Percentiles rank a stretch among this genome's conserved stretches.
These are phyloP conservation scores for Kuraishia hungarica DNA, from an alignment of 805 yeast species.

Conservation along the genomic window DNA sequence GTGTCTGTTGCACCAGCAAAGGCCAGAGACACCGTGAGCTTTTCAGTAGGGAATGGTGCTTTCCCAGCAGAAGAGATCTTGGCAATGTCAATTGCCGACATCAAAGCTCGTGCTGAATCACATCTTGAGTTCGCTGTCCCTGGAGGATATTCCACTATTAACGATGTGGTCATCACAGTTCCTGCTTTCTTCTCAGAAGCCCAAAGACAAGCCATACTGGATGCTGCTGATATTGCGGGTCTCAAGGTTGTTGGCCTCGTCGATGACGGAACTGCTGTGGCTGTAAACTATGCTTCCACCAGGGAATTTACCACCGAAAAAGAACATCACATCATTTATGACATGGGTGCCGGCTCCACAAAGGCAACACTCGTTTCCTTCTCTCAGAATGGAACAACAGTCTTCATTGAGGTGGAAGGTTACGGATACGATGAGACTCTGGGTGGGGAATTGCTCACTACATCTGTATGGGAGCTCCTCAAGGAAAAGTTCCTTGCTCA, in stretches of 20 bases:
- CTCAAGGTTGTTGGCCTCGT: constrained; percentile 58
- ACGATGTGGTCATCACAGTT: constrained; percentile 66
- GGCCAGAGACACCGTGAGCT: constrained; percentile 47
- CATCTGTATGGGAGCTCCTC: constrained; percentile 52
- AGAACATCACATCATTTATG: constrained; percentile 67
- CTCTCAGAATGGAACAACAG: constrained; percentile 29
- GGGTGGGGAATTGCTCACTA: constrained; percentile 74
- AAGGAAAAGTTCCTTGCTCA: constrained; percentile 45
- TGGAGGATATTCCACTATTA: constrained; percentile 39
- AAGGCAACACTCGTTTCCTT: constrained; percentile 78
- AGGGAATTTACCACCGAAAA: constrained; percentile 36
- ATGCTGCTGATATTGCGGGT: constrained; percentile 66
- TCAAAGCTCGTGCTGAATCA: constrained; percentile 53
- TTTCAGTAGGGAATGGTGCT: constrained; percentile 38
- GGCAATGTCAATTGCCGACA: constrained; percentile 74
- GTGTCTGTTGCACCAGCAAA: constrained; percentile 32
- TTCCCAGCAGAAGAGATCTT: constrained; percentile 65
- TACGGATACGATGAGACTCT: constrained; percentile 58
- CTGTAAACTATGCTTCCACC: constrained; percentile 63
- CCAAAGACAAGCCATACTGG: constrained; percentile 64
- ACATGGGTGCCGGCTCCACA: constrained; percentile 90
- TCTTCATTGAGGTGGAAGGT: constrained; percentile 56
- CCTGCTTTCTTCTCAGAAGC: constrained; percentile 62
- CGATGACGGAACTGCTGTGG: constrained; percentile 91
- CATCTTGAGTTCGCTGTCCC: constrained; percentile 48